phyloP scores from a whole-genome alignment of 768 basidiomycete species.

The Hysterangium stoloniferum region DNA sequence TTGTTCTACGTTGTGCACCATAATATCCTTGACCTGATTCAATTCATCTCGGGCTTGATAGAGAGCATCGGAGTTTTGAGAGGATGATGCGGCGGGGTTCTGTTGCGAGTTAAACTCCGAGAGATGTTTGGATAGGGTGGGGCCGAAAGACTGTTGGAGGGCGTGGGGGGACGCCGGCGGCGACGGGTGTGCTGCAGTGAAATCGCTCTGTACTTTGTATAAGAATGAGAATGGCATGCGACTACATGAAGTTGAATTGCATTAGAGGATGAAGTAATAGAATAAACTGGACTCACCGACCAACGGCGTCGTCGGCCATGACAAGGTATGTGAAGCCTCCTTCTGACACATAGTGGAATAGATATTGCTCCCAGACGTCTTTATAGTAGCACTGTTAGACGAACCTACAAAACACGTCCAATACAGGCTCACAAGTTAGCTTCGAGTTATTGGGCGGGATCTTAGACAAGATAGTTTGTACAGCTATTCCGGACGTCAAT shows the following conservation, averaged over 20 bases:
- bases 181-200: conserved; percentile 41
- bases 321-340: conserved; percentile 83
- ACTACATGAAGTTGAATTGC: conserved; percentile 29
- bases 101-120: conserved; percentile 71
- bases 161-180: conserved; percentile 39
- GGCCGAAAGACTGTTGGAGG: conserved; percentile 65
- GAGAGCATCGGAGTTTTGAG: conserved; percentile 57
- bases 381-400: conserved; percentile 60
- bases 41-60: conserved; percentile 84
- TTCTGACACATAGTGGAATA: conserved; percentile 92
- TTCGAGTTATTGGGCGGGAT: conserved; percentile 86
- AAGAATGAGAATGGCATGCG: conserved; percentile 94
- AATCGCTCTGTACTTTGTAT: conserved; percentile 73
- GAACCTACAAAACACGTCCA: conserved; percentile 1
- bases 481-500: conserved; percentile 41
- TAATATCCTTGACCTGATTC: conserved; percentile 88
- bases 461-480: conserved; percentile 84
- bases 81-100: conserved; percentile 44
- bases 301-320: conserved; percentile 91
- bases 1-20: conserved; percentile 98
- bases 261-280: neutral
- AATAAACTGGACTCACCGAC: conserved; percentile 47
- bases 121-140: conserved; percentile 67
- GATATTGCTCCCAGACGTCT: conserved; percentile 88
- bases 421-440: conserved; percentile 25